Percentiles rank a stretch among this genome's conserved stretches.
Conservation (phyloP, 2,329 filamentous ascomycete species). For the Cladophialophora carrionii region DNA sequence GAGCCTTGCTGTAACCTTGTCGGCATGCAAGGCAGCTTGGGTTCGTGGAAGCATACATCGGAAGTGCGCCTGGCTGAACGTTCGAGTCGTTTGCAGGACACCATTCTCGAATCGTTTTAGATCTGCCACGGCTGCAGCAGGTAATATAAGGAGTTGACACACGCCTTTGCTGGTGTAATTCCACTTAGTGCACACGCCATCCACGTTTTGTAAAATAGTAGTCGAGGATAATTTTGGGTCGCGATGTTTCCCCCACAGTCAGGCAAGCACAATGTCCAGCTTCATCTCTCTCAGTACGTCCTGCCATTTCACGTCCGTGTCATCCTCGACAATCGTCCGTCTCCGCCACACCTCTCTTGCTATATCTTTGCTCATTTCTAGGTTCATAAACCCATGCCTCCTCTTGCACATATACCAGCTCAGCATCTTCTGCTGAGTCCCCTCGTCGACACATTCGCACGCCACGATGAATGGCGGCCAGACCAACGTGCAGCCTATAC, state of each 20-base stretch:
- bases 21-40: background rate
- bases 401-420: slow-evolving; percentile 42
- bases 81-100: background rate
- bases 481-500: slow-evolving; percentile 44
- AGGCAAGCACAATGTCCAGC: slow-evolving; percentile 44
- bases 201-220: background rate
- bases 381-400: slow-evolving; percentile 45
- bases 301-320: slow-evolving; percentile 39
- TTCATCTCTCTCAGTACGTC: slow-evolving; percentile 43
- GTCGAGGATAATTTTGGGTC: background rate
- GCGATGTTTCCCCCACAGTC: background rate
- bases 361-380: slow-evolving; percentile 43
- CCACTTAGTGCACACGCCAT: background rate
- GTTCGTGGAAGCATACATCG: background rate
- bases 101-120: background rate
- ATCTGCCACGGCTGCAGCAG: too few relatives aligned
- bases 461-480: slow-evolving; percentile 46
- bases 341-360: slow-evolving; percentile 43
- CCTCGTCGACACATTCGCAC: slow-evolving; percentile 42
- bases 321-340: slow-evolving; percentile 21
- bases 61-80: background rate
- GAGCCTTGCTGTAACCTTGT: background rate
- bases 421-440: slow-evolving; percentile 41
- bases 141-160: background rate
- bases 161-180: background rate